Base-by-base conservation (phyloP, 257 asterid species). In the Solanum etuberosum region DNA sequence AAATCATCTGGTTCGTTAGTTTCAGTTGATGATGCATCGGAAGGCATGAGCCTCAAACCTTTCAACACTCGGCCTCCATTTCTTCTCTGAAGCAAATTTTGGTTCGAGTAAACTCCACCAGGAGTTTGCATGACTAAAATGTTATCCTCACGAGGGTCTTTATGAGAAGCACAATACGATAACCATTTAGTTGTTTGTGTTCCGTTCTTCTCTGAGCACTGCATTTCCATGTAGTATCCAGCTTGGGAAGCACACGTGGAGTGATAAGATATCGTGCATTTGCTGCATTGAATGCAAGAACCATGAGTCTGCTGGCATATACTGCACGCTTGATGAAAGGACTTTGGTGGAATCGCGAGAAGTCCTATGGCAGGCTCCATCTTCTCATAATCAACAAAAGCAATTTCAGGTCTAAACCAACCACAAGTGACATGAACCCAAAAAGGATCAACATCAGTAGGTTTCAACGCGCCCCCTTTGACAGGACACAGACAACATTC, bases 351-450 rank as follows among this genome's bases (percentile, higher is more conserved):
- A 46, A 85, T 46, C 0, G 9, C 63, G 0, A 85, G 25, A 27
- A 85, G 81, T 8, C 87, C 87, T 10, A 18, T 46, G 8, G 87
- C 87, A 16, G 87, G 87, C 21, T 85, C 87, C 87, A 85, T 85
- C 15, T 85, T 85, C 80, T 67, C 67, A 4, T 23, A n/a, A 25
- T 63, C 13, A 9, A 18, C 65, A 71, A 85, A 85, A 40, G 31
- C 21, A 12, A 85, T 85, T 9, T 85, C 87, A 7, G 87, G 81
- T 8, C 81, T 42, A 85, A 85, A 85, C 87, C 87, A 85, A 16
- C 81, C 87, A 65, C 87, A 85, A 46, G 78, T 67, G 13, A 85
- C 87, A 38, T 85, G 87, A 85, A 67, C 46, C 87, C 87, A 85
- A 32, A 85, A 85, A 27, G 87, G 87, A 43, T 85, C 14, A 67